These are phyloP conservation scores for Spirogloea muscicola DNA, from an alignment of 139 green algal genomes.

Conservation along the genomic window DNA sequence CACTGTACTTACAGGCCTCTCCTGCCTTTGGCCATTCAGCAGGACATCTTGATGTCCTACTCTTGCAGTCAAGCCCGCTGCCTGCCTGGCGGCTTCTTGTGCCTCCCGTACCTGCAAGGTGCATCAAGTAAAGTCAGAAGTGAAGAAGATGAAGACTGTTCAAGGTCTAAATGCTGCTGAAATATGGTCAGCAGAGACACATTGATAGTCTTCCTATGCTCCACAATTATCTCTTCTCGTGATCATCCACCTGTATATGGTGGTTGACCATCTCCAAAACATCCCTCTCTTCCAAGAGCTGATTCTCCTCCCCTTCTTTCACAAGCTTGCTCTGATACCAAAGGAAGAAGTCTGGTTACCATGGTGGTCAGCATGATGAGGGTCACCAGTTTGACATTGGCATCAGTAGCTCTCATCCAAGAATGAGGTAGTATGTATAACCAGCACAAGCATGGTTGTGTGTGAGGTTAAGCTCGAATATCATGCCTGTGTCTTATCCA, in stretches of 20 bases:
- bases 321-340: background rate
- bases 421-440: too few relatives aligned
- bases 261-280: background rate
- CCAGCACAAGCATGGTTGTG: too few relatives aligned
- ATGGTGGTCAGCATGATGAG: background rate
- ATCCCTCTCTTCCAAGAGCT: background rate
- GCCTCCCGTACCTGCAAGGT: too few relatives aligned
- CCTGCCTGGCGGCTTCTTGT: too few relatives aligned
- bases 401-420: conserved; percentile 4
- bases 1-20: background rate
- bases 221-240: background rate
- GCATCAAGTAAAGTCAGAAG: too few relatives aligned
- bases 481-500: conserved; percentile 37
- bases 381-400: background rate
- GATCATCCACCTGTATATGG: background rate
- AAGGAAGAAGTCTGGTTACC: conserved; percentile 17
- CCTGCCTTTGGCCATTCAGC: background rate
- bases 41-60: background rate
- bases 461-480: too few relatives aligned
- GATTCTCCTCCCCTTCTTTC: background rate
- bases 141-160: background rate
- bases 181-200: background rate
- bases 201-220: background rate
- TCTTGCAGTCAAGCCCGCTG: background rate
- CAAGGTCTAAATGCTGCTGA: background rate